Evolutionary conservation across 2,329 filamentous ascomycete genomes (phyloP).

Genomic region (Cordyceps tenuipes): DNA sequence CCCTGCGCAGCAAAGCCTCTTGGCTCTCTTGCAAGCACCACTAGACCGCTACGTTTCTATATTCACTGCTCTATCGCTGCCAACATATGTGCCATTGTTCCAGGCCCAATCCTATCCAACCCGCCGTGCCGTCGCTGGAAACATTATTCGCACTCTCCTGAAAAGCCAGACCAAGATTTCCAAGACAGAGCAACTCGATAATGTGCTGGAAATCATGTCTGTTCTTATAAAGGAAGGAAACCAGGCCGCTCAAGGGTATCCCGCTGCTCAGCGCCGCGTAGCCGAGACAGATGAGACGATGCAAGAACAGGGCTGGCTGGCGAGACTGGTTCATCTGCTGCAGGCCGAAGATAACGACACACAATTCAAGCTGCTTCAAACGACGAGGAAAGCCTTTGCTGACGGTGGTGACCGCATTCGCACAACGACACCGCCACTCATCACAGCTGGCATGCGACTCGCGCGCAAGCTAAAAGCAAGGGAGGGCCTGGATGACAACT

Average conservation of each 20-base stretch:
- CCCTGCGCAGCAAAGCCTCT: constrained; percentile 77
- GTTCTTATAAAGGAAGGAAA: constrained; percentile 91
- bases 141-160: constrained; percentile 75
- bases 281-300: constrained; percentile 93
- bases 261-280: constrained; percentile 67
- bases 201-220: constrained; percentile 78
- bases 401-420: constrained; percentile 94
- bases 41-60: constrained; percentile 85
- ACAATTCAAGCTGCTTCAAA: constrained; percentile 88
- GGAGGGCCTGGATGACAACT: constrained; percentile 69
- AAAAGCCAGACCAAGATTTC: constrained; percentile 73
- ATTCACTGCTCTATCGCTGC: constrained; percentile 90
- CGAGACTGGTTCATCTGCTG: constrained; percentile 82
- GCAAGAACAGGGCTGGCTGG: constrained; percentile 96
- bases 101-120: constrained; percentile 91
- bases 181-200: constrained; percentile 72
- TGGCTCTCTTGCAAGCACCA: constrained; percentile 83
- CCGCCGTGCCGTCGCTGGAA: constrained; percentile 79
- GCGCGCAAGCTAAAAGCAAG: constrained; percentile 81
- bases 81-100: constrained; percentile 82
- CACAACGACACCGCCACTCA: constrained; percentile 86
- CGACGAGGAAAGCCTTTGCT: constrained; percentile 74
- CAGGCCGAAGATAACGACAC: constrained; percentile 80
- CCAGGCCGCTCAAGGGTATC: constrained; percentile 75
- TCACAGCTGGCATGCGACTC: constrained; percentile 84